These are phyloP conservation scores for Colletotrichum karsti DNA, from an alignment of 2,329 filamentous ascomycete species.

Conservation along the genomic window DNA sequence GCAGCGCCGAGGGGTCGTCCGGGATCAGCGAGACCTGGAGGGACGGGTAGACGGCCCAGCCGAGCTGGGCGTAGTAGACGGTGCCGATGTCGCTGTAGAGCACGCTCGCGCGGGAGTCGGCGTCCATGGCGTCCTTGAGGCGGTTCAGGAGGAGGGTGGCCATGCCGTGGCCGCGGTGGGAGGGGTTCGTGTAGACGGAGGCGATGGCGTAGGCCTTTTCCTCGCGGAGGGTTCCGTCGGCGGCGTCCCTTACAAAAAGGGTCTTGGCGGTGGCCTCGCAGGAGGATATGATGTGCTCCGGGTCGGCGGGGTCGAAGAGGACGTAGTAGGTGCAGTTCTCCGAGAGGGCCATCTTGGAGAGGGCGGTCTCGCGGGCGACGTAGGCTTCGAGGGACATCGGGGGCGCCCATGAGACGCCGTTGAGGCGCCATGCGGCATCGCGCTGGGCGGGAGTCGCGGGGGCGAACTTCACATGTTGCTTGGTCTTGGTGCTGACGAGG, in stretches of 20 bases:
- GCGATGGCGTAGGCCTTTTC: constrained; percentile 41
- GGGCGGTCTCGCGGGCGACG: constrained; percentile 36
- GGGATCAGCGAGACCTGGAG: constrained; percentile 42
- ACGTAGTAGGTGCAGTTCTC: constrained; percentile 41
- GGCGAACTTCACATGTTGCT: constrained; percentile 35
- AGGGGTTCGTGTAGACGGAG: constrained; percentile 44
- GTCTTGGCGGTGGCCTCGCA: constrained; percentile 36
- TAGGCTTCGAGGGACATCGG: constrained; percentile 38
- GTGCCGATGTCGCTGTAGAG: constrained; percentile 44
- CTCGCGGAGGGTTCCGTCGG: constrained; percentile 33
- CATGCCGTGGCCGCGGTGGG: constrained; percentile 43
- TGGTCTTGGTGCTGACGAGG: background rate
- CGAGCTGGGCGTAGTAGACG: constrained; percentile 42
- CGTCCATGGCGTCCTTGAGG: constrained; percentile 44
- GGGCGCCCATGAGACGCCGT: constrained; percentile 38
- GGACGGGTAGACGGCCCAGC: constrained; percentile 42
- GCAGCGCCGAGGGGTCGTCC: constrained; percentile 27
- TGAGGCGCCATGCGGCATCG: constrained; percentile 40
- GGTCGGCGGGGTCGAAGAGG: constrained; percentile 37
- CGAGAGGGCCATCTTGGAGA: constrained; percentile 37
- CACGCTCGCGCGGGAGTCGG: constrained; percentile 41
- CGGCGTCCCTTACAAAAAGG: constrained; percentile 34
- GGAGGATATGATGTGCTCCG: constrained; percentile 41
- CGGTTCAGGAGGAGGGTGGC: constrained; percentile 42
- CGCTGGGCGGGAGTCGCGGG: constrained; percentile 38